phyloP scores from a whole-genome alignment of 106 monocot genomes.

The Dioscorea dumetorum region DNA sequence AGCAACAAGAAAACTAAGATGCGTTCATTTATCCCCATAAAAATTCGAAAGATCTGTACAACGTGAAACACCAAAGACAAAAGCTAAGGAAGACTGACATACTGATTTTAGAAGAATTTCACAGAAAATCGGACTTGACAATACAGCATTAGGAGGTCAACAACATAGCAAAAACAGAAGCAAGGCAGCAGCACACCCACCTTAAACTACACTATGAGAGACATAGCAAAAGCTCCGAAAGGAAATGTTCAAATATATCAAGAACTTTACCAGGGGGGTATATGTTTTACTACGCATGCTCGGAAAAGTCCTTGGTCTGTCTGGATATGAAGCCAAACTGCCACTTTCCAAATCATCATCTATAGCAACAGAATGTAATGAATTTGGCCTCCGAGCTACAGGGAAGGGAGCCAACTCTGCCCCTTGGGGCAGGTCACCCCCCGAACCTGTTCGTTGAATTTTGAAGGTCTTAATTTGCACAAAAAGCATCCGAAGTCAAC shows the following conservation, averaged over 20 bases:
- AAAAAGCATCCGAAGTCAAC: neutral
- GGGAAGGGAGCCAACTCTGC: slow-evolving; percentile 84
- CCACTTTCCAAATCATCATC: slow-evolving; percentile 88
- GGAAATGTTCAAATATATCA: too few relatives aligned
- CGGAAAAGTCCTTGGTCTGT: slow-evolving; percentile 66
- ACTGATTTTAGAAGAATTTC: too few relatives aligned
- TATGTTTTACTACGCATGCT: slow-evolving; percentile 68
- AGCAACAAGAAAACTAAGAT: slow-evolving; percentile 60
- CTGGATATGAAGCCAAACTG: slow-evolving; percentile 40
- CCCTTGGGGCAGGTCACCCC: slow-evolving; percentile 80
- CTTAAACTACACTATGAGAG: too few relatives aligned
- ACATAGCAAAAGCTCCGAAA: too few relatives aligned
- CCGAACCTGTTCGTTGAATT: slow-evolving; percentile 85
- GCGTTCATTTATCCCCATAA: slow-evolving; percentile 71
- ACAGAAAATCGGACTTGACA: too few relatives aligned
- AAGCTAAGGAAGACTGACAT: too few relatives aligned
- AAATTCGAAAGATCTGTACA: slow-evolving; percentile 66
- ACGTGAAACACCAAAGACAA: too few relatives aligned
- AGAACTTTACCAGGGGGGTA: slow-evolving; percentile 52
- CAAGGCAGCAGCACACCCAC: too few relatives aligned
- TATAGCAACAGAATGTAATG: slow-evolving; percentile 59
- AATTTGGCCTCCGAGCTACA: slow-evolving; percentile 66
- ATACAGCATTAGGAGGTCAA: too few relatives aligned
- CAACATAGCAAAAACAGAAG: too few relatives aligned
- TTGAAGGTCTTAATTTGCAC: slow-evolving; percentile 16